A percentile compares a stretch with the other conserved stretches of the same genome.
These are phyloP conservation scores for Diaporthe citrichinensis DNA, from an alignment of 2,329 filamentous ascomycete genomes.

Conservation along the genomic window DNA sequence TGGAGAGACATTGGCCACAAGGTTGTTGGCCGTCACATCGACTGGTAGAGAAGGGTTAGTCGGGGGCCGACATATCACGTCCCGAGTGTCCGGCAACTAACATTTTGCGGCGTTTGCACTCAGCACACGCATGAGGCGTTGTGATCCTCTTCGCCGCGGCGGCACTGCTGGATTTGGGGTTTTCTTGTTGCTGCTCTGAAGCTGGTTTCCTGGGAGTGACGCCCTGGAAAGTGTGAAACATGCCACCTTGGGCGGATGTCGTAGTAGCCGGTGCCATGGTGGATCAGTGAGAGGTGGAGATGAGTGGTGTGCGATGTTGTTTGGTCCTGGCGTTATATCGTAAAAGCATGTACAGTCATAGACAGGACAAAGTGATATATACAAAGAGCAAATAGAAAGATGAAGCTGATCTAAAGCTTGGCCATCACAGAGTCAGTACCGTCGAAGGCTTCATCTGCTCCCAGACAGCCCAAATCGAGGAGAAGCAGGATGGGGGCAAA, in stretches of 20 bases:
- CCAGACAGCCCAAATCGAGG: constrained; percentile 47
- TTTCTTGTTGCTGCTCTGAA: constrained; percentile 57
- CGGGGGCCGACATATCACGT: background rate
- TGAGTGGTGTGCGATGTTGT: background rate
- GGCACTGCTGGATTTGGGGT: constrained; percentile 56
- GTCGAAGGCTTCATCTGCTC: constrained; percentile 2
- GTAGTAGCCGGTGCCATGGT: constrained; percentile 62
- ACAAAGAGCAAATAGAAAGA: constrained; percentile 24
- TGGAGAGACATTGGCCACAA: constrained; percentile 86
- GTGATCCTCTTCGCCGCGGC: constrained; percentile 64
- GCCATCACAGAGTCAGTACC: constrained; percentile 26
- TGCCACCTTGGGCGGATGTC: constrained; percentile 63
- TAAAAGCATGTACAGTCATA: constrained; percentile 20
- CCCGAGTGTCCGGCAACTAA: constrained; percentile 47
- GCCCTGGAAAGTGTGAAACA: constrained; percentile 69
- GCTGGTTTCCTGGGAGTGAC: constrained; percentile 66
- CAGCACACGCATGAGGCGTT: constrained; percentile 77
- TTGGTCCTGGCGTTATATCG: background rate
- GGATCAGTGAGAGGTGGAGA: constrained; percentile 41
- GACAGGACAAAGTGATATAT: constrained; percentile 35
- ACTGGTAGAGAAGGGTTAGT: constrained; percentile 51
- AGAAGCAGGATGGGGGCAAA: constrained; percentile 52
- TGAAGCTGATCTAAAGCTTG: constrained; percentile 20
- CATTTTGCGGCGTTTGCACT: constrained; percentile 86
- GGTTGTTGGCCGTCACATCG: constrained; percentile 87